A percentile compares a stretch with the other conserved stretches of the same genome.
These are phyloP conservation scores for Actinomortierella wolfii DNA, from an alignment of 371 early-diverging fungal genomes.

Conservation along the genomic window DNA sequence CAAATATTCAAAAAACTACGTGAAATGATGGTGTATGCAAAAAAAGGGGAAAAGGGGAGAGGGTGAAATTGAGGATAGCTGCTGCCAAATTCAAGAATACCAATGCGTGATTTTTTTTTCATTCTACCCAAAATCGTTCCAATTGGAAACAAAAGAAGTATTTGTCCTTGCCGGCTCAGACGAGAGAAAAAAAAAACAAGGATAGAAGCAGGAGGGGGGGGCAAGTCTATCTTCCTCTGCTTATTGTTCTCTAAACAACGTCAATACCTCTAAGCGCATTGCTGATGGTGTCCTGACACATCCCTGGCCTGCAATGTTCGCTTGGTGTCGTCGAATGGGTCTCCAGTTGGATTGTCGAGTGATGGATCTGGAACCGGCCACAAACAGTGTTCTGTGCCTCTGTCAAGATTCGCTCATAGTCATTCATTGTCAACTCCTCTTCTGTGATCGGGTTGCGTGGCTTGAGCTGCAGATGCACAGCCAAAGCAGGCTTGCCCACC, in stretches of 20 bases:
- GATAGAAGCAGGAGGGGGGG: too few species aligned
- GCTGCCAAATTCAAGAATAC: too few species aligned
- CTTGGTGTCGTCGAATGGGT: slow-evolving; percentile 50
- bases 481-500: slow-evolving; percentile 60
- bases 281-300: slow-evolving; percentile 42
- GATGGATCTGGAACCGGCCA: slow-evolving; percentile 67
- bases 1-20: too few species aligned
- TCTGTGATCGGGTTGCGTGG: slow-evolving; percentile 11
- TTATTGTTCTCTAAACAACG: slow-evolving; percentile 17
- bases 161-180: too few species aligned
- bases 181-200: too few species aligned
- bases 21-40: too few species aligned
- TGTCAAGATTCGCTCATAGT: slow-evolving; percentile 57
- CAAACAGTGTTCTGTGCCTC: slow-evolving; percentile 68
- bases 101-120: too few species aligned
- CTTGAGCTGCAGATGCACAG: slow-evolving; percentile 35
- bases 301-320: slow-evolving; percentile 55
- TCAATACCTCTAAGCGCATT: neutral
- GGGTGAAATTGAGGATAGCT: too few species aligned
- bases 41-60: too few species aligned
- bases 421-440: slow-evolving; percentile 19
- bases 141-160: too few species aligned
- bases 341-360: slow-evolving; percentile 75
- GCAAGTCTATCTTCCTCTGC: neutral
- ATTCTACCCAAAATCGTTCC: too few species aligned